Conservation (phyloP, 495 filamentous ascomycete species). For the Penicillium longicatenatum region DNA sequence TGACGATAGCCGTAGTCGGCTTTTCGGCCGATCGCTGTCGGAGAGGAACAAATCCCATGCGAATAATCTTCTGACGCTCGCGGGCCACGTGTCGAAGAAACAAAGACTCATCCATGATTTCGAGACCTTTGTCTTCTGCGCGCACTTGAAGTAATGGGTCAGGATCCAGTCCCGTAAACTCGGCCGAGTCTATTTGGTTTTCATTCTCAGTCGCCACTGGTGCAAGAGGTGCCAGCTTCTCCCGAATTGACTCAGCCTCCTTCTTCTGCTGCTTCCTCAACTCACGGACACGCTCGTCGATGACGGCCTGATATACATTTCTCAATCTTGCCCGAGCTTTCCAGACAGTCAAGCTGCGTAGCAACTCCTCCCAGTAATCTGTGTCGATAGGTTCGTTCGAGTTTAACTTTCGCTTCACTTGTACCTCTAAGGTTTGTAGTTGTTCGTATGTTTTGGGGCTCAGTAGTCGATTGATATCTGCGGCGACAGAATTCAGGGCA, state of each 20-base stretch:
- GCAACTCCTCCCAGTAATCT: conserved; percentile 95
- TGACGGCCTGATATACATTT: conserved; percentile 76
- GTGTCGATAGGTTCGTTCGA: conserved; percentile 92
- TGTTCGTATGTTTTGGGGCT: conserved; percentile 86
- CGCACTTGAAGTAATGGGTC: conserved; percentile 70
- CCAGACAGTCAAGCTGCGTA: conserved; percentile 82
- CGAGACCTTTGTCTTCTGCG: conserved; percentile 66
- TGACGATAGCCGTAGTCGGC: conserved; percentile 37
- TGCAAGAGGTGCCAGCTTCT: conserved; percentile 55
- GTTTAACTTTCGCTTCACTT: conserved; percentile 79
- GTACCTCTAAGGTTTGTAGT: conserved; percentile 77
- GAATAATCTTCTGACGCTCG: conserved; percentile 65
- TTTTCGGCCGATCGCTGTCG: conserved; percentile 56
- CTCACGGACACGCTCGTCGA: conserved; percentile 68
- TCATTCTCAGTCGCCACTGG: conserved; percentile 22
- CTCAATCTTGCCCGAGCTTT: conserved; percentile 88
- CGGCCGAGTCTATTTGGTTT: conserved; percentile 13
- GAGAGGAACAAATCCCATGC: conserved; percentile 69
- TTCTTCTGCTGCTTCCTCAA: conserved; percentile 69
- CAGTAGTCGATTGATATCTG: conserved; percentile 85
- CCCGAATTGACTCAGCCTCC: conserved; percentile 63
- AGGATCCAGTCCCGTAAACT: conserved; percentile 58
- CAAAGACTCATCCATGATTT: conserved; percentile 60
- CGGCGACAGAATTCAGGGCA: conserved; percentile 76
- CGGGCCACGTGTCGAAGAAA: conserved; percentile 62